Conservation (phyloP, 75 land plant genomes). For the Cupressus sempervirens region DNA sequence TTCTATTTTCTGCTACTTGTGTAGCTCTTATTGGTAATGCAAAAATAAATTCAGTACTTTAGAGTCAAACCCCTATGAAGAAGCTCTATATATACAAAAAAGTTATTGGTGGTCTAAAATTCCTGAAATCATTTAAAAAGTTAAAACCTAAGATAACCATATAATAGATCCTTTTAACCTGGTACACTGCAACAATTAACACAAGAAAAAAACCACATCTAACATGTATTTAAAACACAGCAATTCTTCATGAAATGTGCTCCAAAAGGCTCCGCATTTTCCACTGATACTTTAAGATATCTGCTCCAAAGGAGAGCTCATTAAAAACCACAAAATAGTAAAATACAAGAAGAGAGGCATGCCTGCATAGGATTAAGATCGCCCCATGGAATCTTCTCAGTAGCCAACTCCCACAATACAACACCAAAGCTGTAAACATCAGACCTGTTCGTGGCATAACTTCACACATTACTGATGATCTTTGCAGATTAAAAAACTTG, state of each 20-base stretch:
- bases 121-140: not conserved
- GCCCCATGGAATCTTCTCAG: conserved; percentile 85
- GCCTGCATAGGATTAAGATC: conserved; percentile 90
- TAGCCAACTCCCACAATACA: conserved; percentile 81
- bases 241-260: not conserved
- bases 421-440: conserved; percentile 89
- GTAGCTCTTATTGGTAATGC: too few species aligned
- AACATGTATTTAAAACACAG: not conserved
- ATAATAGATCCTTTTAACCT: not conserved
- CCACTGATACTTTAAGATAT: not conserved
- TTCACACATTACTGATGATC: not conserved
- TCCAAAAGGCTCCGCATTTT: not conserved
- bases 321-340: not conserved
- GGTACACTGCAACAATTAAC: not conserved
- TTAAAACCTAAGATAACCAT: not conserved
- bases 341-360: conserved; percentile 4
- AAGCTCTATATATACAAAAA: too few species aligned
- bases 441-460: conserved; percentile 34
- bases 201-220: not conserved
- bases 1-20: not conserved
- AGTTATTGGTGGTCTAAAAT: not conserved
- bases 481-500: not conserved
- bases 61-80: not conserved
- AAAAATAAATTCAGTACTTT: not conserved
- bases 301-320: not conserved